Percentiles rank a stretch among this genome's conserved stretches.
These are phyloP conservation scores for Phragmites australis DNA, from an alignment of 176 grass and related monocot species.

Conservation along the genomic window DNA sequence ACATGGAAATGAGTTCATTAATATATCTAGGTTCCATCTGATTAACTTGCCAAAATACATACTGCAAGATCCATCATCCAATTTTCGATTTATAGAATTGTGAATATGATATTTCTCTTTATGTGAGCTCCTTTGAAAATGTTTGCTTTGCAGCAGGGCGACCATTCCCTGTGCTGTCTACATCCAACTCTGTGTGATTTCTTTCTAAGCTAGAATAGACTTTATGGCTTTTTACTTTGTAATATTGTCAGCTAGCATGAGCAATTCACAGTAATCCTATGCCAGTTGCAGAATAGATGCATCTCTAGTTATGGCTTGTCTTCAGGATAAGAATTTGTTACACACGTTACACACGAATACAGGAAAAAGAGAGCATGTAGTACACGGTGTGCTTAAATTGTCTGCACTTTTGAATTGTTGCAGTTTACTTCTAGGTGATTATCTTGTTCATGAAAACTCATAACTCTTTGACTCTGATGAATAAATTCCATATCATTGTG, in stretches of 20 bases:
- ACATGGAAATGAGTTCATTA: not conserved
- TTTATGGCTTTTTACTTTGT: not conserved
- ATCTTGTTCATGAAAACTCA: not conserved
- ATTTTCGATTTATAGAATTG: conserved; percentile 3
- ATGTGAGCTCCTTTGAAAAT: not conserved
- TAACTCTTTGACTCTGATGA: not conserved
- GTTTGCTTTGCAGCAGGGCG: not conserved
- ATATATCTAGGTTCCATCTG: conserved; percentile 18
- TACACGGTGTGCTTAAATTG: no score
- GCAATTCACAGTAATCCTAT: not conserved
- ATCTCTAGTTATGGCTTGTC: not conserved
- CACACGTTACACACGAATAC: not conserved
- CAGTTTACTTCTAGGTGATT: not conserved
- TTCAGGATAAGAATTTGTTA: not conserved
- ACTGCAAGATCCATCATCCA: not conserved
- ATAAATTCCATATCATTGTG: not conserved
- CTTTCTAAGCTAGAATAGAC: not conserved
- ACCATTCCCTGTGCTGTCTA: not conserved
- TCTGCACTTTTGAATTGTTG: not conserved
- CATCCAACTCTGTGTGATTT: not conserved
- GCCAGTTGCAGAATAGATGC: not conserved
- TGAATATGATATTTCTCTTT: conserved; percentile 5
- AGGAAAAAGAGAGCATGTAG: not conserved
- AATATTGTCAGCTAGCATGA: not conserved
- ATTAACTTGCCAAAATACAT: not conserved